Conservation (phyloP, 2,329 filamentous ascomycete genomes). For the Microdochium bolleyi region DNA sequence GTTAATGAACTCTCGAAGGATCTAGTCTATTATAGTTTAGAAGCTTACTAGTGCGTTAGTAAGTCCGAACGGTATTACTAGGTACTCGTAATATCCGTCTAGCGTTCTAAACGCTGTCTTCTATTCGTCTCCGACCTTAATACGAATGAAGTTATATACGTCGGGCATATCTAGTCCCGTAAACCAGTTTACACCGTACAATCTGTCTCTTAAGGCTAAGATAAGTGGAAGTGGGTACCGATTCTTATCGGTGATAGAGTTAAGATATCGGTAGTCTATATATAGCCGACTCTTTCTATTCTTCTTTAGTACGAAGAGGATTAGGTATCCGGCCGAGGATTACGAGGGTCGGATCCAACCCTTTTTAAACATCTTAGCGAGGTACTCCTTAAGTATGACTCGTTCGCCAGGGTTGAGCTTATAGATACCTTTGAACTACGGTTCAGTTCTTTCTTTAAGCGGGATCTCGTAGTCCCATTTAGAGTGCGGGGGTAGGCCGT, state of each 20-base stretch:
- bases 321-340: background rate
- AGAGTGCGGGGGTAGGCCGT: background rate
- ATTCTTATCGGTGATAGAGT: constrained; percentile 15
- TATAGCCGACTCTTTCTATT: constrained; percentile 9
- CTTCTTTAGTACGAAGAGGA: constrained; percentile 11
- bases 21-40: constrained; percentile 5
- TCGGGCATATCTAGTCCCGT: constrained; percentile 6
- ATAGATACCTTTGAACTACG: constrained; percentile 1
- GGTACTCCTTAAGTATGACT: constrained; percentile 1
- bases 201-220: constrained; percentile 7
- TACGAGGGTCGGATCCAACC: constrained; percentile 1
- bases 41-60: constrained; percentile 8
- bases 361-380: constrained; percentile 1
- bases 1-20: constrained; percentile 3
- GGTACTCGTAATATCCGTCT: constrained; percentile 18
- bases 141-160: constrained; percentile 11
- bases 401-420: background rate
- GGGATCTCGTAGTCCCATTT: constrained; percentile 1
- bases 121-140: constrained; percentile 17
- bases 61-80: constrained; percentile 19
- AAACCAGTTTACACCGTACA: constrained; percentile 8
- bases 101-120: constrained; percentile 18
- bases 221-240: constrained; percentile 13
- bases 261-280: constrained; percentile 15
- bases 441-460: constrained; percentile 1